phyloP scores from a whole-genome alignment of 1,284 basidiomycete genomes.

The Porogramme epimiltina region DNA sequence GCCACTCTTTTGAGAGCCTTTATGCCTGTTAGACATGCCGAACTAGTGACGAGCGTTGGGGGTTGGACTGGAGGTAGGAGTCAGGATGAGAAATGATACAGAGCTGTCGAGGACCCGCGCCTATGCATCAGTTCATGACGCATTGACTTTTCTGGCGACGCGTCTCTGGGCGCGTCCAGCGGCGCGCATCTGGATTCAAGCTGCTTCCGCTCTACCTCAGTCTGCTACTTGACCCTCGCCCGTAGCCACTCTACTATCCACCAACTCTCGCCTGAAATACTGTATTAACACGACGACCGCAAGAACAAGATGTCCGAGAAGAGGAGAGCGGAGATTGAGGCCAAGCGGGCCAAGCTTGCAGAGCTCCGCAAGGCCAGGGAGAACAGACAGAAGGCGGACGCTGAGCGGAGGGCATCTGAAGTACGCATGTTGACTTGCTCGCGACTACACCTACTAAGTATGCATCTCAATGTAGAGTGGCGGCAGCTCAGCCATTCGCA shows the following conservation, averaged over 20 bases:
- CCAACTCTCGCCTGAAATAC: too few species aligned
- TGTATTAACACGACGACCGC: neutral
- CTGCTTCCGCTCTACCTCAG: neutral
- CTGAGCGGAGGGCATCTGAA: slow-evolving; percentile 52
- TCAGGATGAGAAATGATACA: neutral
- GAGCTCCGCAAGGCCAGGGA: slow-evolving; percentile 77
- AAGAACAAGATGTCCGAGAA: slow-evolving; percentile 37
- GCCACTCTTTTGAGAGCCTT: slow-evolving; percentile 48
- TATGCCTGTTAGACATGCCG: slow-evolving; percentile 41
- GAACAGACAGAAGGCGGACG: slow-evolving; percentile 64
- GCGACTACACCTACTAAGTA: too few species aligned
- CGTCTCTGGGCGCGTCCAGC: too few species aligned
- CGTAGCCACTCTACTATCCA: neutral
- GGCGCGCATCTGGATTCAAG: too few species aligned
- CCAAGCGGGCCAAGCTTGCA: slow-evolving; percentile 86
- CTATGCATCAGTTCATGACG: neutral
- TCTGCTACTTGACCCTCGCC: neutral
- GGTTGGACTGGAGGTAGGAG: slow-evolving; percentile 2
- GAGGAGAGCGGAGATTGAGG: slow-evolving; percentile 85
- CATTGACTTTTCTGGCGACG: slow-evolving; percentile 8
- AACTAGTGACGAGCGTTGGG: too few species aligned
- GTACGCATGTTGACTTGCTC: too few species aligned
- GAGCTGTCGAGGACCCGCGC: too few species aligned
- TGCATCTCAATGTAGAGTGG: too few species aligned
- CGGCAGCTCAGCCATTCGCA: slow-evolving; percentile 34